Evolutionary conservation across 2,329 filamentous ascomycete genomes (phyloP).

Genomic region (Gaeumannomyces tritici): DNA sequence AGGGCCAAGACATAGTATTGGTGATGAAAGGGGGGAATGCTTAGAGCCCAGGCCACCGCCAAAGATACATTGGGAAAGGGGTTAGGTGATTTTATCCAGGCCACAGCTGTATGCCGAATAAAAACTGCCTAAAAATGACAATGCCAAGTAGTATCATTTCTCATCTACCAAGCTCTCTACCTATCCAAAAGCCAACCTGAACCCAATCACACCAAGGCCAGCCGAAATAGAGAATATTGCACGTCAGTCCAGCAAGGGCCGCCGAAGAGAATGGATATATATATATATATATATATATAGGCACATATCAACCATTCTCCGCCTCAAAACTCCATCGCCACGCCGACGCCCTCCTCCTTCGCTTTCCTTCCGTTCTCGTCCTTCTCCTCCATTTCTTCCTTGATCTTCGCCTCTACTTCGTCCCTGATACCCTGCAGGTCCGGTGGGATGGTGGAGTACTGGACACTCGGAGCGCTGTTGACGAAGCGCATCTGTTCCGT

Average conservation of each 20-base stretch:
- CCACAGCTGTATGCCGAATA: background rate
- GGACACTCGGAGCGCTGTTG: constrained; percentile 74
- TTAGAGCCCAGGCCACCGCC: too few relatives aligned
- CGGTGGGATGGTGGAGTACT: constrained; percentile 71
- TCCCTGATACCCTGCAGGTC: constrained; percentile 61
- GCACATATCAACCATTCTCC: background rate
- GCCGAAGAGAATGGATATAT: too few relatives aligned
- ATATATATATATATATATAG: too few relatives aligned
- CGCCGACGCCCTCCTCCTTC: constrained; percentile 48
- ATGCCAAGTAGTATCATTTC: background rate
- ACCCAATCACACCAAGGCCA: background rate
- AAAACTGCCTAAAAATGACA: background rate
- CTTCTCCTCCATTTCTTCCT: constrained; percentile 52
- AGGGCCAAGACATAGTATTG: background rate
- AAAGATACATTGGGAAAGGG: too few relatives aligned
- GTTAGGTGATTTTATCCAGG: too few relatives aligned
- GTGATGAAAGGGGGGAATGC: background rate
- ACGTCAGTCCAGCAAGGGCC: background rate
- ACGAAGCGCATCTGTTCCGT: constrained; percentile 83
- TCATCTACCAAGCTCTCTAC: background rate
- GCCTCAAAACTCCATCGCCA: constrained; percentile 42
- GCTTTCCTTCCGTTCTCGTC: constrained; percentile 42
- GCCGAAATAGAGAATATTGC: too few relatives aligned
- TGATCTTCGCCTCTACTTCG: constrained; percentile 57
- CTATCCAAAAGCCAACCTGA: background rate